A percentile compares a stretch with the other conserved stretches of the same genome.
Evolutionary conservation across 495 filamentous ascomycete species (phyloP).

Genomic region (Neohortaea acidophila): DNA sequence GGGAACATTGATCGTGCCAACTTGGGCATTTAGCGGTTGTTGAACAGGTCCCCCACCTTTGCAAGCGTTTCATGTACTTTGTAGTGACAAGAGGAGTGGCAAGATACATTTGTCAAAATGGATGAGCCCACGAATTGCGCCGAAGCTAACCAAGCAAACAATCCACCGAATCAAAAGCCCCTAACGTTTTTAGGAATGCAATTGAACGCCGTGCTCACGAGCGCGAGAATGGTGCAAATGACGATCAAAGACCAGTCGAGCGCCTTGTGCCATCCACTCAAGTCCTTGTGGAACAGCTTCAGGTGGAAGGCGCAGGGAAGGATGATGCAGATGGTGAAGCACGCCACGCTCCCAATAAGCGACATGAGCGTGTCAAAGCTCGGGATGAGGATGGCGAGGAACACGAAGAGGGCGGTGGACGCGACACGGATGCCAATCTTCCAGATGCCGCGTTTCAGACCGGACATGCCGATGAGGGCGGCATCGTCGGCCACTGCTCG

Average conservation of each 20-base stretch:
- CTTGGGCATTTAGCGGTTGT: too few relatives aligned
- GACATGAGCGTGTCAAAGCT: constrained; percentile 89
- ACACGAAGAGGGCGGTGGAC: constrained; percentile 43
- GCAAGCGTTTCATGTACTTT: too few relatives aligned
- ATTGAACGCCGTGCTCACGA: constrained; percentile 71
- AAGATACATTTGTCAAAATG: too few relatives aligned
- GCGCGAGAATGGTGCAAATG: constrained; percentile 50
- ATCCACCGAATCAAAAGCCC: constrained; percentile 1
- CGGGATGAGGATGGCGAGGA: constrained; percentile 66
- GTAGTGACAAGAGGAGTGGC: too few relatives aligned
- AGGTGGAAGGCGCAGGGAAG: constrained; percentile 73
- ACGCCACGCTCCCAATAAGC: constrained; percentile 77
- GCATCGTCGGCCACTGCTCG: constrained; percentile 33
- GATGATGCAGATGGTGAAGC: constrained; percentile 89
- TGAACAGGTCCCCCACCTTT: too few relatives aligned
- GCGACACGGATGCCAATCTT: constrained; percentile 47
- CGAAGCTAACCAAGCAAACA: too few relatives aligned
- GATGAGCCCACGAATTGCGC: too few relatives aligned
- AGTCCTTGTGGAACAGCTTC: constrained; percentile 76
- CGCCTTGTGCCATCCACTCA: constrained; percentile 46
- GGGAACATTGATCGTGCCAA: too few relatives aligned
- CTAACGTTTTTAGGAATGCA: constrained; percentile 56
- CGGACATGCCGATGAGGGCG: constrained; percentile 37
- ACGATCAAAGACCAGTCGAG: constrained; percentile 56
- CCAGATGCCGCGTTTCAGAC: constrained; percentile 40